A percentile compares a stretch with the other conserved stretches of the same genome.
These are phyloP conservation scores for Fereydounia khargensis DNA, from an alignment of 1,284 basidiomycete species.

Conservation along the genomic window DNA sequence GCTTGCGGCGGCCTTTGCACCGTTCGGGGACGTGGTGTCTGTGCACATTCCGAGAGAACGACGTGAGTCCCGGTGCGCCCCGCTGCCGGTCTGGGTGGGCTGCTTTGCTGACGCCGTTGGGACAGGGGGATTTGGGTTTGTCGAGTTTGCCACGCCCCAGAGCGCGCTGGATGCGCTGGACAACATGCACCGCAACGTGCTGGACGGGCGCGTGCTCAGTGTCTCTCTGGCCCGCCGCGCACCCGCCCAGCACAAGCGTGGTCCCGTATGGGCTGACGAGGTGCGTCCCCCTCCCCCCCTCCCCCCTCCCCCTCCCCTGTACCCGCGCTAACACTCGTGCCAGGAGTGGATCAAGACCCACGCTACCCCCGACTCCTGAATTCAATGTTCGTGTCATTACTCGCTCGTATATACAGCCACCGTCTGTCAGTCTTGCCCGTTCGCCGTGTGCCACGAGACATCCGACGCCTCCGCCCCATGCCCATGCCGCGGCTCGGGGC, in stretches of 20 bases:
- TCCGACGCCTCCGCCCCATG: constrained; percentile 3
- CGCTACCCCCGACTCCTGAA: not conserved
- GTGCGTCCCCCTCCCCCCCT: constrained; percentile 4
- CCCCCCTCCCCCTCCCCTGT: not conserved
- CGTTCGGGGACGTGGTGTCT: too few relatives aligned
- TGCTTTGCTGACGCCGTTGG: too few relatives aligned
- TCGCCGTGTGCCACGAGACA: constrained; percentile 25
- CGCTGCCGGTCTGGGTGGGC: too few relatives aligned
- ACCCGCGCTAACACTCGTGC: not conserved
- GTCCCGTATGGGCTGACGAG: constrained; percentile 26
- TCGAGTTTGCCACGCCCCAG: constrained; percentile 13
- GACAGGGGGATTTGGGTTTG: constrained; percentile 36
- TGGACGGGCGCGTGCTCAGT: constrained; percentile 9
- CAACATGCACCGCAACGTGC: constrained; percentile 36
- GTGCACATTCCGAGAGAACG: too few relatives aligned
- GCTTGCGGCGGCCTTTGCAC: too few relatives aligned
- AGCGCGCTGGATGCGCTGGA: constrained; percentile 34
- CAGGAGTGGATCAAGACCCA: constrained; percentile 28
- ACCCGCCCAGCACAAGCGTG: not conserved
- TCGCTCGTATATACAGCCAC: not conserved
- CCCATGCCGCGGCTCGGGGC: constrained; percentile 3
- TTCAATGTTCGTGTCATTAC: not conserved
- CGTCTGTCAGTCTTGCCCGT: not conserved
- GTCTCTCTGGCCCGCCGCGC: not conserved
- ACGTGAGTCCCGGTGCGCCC: too few relatives aligned